Percentiles rank a stretch among this genome's conserved stretches.
Conservation (phyloP, 208 protist species). For the Leishmania major region DNA sequence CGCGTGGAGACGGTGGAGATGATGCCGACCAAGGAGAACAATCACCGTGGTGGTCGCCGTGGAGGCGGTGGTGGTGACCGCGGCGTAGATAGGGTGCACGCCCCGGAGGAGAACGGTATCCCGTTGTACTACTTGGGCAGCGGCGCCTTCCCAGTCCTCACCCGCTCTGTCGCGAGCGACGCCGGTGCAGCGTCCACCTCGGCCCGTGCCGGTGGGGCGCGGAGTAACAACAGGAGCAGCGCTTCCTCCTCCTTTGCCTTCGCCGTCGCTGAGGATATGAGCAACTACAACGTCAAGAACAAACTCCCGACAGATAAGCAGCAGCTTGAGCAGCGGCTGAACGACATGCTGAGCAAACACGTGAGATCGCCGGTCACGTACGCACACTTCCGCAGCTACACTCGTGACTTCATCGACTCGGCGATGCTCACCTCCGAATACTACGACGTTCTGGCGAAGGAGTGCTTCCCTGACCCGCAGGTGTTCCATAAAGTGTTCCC, state of each 20-base stretch:
- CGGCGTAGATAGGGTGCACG: slow-evolving; percentile 25
- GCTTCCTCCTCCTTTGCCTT: neutral
- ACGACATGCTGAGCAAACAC: slow-evolving; percentile 45
- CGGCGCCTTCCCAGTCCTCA: slow-evolving; percentile 17
- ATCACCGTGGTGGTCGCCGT: slow-evolving; percentile 23
- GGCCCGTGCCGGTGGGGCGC: slow-evolving; percentile 15
- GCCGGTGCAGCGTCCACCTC: neutral
- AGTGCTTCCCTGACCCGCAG: slow-evolving; percentile 50
- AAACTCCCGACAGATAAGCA: slow-evolving; percentile 33
- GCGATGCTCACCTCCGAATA: slow-evolving; percentile 67
- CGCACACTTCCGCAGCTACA: slow-evolving; percentile 52
- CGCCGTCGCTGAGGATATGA: slow-evolving; percentile 44
- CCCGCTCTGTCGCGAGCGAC: neutral
- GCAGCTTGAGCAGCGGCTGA: slow-evolving; percentile 45
- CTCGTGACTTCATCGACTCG: slow-evolving; percentile 67
- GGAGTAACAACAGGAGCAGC: neutral
- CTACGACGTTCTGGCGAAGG: slow-evolving; percentile 53
- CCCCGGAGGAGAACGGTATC: slow-evolving; percentile 44
- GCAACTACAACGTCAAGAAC: slow-evolving; percentile 44
- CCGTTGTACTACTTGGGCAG: slow-evolving; percentile 45
- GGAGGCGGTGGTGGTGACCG: slow-evolving; percentile 10
- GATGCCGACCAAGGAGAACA: slow-evolving; percentile 41
- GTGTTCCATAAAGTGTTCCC: slow-evolving; percentile 74
- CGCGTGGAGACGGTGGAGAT: slow-evolving; percentile 63
- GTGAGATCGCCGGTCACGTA: slow-evolving; percentile 39